These are phyloP conservation scores for Ulota crispa DNA, from an alignment of 225 moss, liverwort and hornwort genomes.

Conservation along the genomic window DNA sequence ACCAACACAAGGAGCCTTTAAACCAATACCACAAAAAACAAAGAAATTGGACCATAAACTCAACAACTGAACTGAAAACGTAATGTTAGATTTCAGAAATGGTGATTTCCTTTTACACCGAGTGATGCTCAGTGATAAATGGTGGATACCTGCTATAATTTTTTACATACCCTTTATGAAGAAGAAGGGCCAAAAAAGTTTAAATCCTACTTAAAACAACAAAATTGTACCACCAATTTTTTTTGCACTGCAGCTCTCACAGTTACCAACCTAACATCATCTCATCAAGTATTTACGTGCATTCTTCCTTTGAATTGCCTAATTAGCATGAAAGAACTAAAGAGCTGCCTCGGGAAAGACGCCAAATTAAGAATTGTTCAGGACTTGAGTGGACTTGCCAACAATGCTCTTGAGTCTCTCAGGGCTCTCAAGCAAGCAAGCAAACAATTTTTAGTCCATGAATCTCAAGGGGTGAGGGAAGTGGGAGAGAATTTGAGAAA, in stretches of 20 bases:
- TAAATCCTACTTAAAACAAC: constrained; percentile 6
- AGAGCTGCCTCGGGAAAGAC: background rate
- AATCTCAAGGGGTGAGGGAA: constrained; percentile 25
- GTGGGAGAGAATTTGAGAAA: constrained; percentile 30
- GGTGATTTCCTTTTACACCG: background rate
- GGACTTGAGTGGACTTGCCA: too few species aligned
- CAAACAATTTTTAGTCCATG: background rate
- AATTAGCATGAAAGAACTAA: background rate
- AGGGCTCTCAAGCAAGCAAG: background rate
- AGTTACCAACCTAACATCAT: constrained; percentile 5
- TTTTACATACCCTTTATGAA: constrained; percentile 13
- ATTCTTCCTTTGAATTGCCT: background rate
- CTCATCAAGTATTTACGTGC: constrained; percentile 6
- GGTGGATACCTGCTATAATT: background rate
- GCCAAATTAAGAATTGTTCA: background rate
- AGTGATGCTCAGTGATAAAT: background rate
- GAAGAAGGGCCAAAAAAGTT: constrained; percentile 4
- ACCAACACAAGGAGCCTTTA: too few species aligned
- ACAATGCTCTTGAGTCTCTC: background rate
- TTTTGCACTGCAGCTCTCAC: constrained; percentile 4
- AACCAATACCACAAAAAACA: background rate
- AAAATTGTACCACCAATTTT: constrained; percentile 23
- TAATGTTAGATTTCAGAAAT: background rate
- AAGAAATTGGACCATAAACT: background rate
- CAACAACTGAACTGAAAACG: background rate